Evolutionary conservation across 164 flowering plant species (phyloP), one percentile per base, ranked within the genome.

Genomic region (Annona squamosa): DNA sequence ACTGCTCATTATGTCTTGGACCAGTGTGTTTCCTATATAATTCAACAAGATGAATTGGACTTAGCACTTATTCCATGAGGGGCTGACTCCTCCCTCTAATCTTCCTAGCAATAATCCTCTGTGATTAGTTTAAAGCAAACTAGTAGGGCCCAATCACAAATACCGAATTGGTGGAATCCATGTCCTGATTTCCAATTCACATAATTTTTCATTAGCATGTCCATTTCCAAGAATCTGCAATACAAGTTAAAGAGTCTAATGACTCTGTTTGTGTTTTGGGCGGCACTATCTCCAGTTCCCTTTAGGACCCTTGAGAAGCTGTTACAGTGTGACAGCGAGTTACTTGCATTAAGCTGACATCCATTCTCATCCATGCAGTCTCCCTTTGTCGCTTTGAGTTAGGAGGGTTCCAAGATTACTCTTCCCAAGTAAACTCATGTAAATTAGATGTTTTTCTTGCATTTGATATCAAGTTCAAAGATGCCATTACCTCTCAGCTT

Each of bases 221-320:
- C 37, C 37, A 26, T 26, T 26, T 26, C 37, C 37, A 26, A 26
- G 37, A 26, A 1, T 26, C 37, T 26, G 37, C 18, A 68, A 4
- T 46, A 41, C 68, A 66, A 19, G n/a, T 13, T 56, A 56, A 26
- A 26, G 26, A 63, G 65, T 37, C 41, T 42, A 17, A n/a, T 42
- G 46, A 65, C 7, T 19, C 37, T 7, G 46, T 68, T 48, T 48
- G n/a, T 10, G 43, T 52, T 43, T 10, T 68, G 86, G 91, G 86
- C 82, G 84, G 56, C 88, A 88, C 65, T 76, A 41, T 65, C 69
- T 86, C 57, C 48, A 59, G 73, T 84, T 85, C 73, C 82, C 84
- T 44, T 77, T 2, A 87, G 87, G 66, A 72, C 71, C 0, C 81
- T 88, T 43, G 84, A 85, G 46, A 84, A 84, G 77, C 81, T 88